phyloP scores from a whole-genome alignment of 305 asterid species.

The Nicotiana rustica region DNA sequence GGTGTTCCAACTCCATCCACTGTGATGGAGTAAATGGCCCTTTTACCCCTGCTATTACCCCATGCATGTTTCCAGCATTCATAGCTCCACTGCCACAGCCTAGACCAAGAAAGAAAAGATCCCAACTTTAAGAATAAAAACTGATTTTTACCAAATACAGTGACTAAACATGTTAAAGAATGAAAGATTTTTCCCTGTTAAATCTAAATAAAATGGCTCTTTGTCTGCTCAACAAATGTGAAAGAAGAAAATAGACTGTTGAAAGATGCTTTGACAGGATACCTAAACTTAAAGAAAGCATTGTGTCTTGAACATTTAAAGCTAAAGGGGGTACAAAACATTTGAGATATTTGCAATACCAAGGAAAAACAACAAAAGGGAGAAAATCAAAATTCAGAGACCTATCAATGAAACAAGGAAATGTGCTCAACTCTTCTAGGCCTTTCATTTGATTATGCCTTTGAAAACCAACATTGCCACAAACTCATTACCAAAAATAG shows the following conservation, averaged over 20 bases:
- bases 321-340: conserved; percentile 37
- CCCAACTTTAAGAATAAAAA: neutral
- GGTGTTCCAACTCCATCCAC: conserved; percentile 96
- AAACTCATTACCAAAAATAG: conserved; percentile 38
- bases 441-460: conserved; percentile 28
- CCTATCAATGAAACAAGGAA: conserved; percentile 38
- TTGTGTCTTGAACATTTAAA: conserved; percentile 37
- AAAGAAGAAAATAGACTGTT: conserved; percentile 2
- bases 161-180: neutral
- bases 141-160: neutral
- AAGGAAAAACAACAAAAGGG: conserved; percentile 20
- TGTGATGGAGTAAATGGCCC: conserved; percentile 93
- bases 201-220: neutral
- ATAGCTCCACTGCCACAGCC: conserved; percentile 54
- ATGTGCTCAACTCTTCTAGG: neutral
- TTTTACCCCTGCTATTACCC: conserved; percentile 51
- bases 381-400: conserved; percentile 22
- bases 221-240: conserved; percentile 8
- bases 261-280: conserved; percentile 27
- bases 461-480: conserved; percentile 24
- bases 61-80: conserved; percentile 55
- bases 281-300: conserved; percentile 19
- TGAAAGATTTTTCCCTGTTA: neutral
- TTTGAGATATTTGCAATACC: conserved; percentile 15
- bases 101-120: conserved; percentile 38